phyloP scores from a whole-genome alignment of 2,329 filamentous ascomycete species.

The Dryadomyces quercivorus region DNA sequence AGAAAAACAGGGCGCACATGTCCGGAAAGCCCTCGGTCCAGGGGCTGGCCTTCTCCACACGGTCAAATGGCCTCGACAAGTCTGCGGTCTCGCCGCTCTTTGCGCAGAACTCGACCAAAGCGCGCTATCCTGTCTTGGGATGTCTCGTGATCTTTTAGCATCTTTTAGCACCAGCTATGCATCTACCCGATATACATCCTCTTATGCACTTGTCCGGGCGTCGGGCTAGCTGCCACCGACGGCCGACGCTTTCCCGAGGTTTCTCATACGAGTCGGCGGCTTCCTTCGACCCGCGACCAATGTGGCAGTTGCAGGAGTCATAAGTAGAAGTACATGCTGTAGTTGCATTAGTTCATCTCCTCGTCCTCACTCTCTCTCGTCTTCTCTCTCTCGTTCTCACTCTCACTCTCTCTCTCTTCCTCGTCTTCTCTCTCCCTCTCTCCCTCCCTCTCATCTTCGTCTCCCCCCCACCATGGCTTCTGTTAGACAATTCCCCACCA shows the following conservation, averaged over 20 bases:
- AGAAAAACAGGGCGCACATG: not conserved
- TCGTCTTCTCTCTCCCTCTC: not conserved
- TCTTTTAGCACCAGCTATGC: too few relatives aligned
- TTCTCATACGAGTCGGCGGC: not conserved
- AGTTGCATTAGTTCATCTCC: not conserved
- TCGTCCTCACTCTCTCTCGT: not conserved
- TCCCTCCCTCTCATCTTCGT: not conserved
- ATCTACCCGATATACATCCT: too few relatives aligned
- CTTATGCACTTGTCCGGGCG: not conserved
- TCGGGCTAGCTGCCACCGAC: slow-evolving; percentile 1
- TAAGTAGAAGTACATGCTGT: too few relatives aligned
- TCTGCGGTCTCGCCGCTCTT: too few relatives aligned
- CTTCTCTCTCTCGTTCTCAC: not conserved
- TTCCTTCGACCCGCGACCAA: not conserved
- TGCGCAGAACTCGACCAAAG: not conserved
- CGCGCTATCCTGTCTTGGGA: not conserved
- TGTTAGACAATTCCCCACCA: slow-evolving; percentile 53
- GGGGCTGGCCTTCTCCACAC: not conserved
- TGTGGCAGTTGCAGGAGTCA: too few relatives aligned
- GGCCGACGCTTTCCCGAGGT: not conserved
- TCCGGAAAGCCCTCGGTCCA: not conserved
- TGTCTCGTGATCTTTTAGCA: not conserved
- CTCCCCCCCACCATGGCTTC: slow-evolving; percentile 26
- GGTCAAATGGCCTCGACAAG: not conserved
- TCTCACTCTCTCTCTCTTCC: not conserved